Conservation (phyloP, 352 stramenopile genomes). For the Lagenidium giganteum region DNA sequence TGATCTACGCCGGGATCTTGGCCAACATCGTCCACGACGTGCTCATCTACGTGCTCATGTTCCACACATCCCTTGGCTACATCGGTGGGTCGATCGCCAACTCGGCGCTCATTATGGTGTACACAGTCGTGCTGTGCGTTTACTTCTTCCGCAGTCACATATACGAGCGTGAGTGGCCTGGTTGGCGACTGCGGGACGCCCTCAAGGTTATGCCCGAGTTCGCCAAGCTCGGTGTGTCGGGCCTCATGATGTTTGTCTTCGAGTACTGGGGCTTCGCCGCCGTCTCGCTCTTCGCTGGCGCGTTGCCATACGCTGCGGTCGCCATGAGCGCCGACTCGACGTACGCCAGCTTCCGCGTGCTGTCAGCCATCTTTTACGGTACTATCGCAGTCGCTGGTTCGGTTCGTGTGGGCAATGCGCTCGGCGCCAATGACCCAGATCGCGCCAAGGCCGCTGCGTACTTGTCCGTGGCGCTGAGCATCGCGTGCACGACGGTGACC, state of each 20-base stretch:
- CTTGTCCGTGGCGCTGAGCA: slow-evolving; percentile 40
- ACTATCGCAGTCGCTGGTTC: slow-evolving; percentile 65
- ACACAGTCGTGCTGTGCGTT: slow-evolving; percentile 53
- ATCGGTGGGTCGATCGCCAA: slow-evolving; percentile 71
- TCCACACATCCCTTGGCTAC: slow-evolving; percentile 69
- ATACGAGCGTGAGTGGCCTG: slow-evolving; percentile 70
- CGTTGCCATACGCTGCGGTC: slow-evolving; percentile 70
- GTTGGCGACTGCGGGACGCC: slow-evolving; percentile 61
- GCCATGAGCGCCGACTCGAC: slow-evolving; percentile 83
- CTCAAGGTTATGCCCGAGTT: slow-evolving; percentile 70
- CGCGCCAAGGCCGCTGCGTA: slow-evolving; percentile 67
- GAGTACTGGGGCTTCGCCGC: slow-evolving; percentile 82
- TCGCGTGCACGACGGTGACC: slow-evolving; percentile 34
- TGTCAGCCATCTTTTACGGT: slow-evolving; percentile 70
- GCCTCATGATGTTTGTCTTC: slow-evolving; percentile 83
- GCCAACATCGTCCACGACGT: slow-evolving; percentile 74
- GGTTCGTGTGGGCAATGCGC: slow-evolving; percentile 79
- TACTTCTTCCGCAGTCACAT: slow-evolving; percentile 66
- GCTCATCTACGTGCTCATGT: slow-evolving; percentile 85
- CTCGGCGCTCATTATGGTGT: slow-evolving; percentile 45
- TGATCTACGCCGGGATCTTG: slow-evolving; percentile 75
- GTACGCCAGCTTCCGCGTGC: slow-evolving; percentile 67
- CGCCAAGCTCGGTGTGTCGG: slow-evolving; percentile 68
- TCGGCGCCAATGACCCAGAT: slow-evolving; percentile 75
- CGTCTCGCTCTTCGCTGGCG: slow-evolving; percentile 64